Percentiles rank a stretch among this genome's conserved stretches.
These are phyloP conservation scores for Brassica nigra DNA, from an alignment of 345 rosid species.

Conservation along the genomic window DNA sequence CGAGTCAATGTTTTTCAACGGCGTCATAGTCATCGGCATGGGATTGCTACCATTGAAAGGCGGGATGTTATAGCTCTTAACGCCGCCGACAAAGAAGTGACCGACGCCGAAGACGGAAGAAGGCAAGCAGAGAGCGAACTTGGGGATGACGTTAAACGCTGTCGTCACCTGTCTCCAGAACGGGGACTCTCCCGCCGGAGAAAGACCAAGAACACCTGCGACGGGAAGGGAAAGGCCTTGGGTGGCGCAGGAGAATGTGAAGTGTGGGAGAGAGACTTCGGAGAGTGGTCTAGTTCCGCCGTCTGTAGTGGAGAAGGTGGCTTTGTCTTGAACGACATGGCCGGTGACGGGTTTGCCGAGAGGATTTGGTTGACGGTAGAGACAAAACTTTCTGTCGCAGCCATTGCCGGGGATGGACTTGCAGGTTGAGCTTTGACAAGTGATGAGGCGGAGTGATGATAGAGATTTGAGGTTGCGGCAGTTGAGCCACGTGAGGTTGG, in stretches of 20 bases:
- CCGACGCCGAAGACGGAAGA: background rate
- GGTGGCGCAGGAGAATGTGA: background rate
- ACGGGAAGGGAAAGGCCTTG: background rate
- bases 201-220: background rate
- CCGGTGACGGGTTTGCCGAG: conserved; percentile 4
- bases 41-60: background rate
- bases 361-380: conserved; percentile 18
- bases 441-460: conserved; percentile 22
- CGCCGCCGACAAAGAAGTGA: background rate
- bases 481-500: conserved; percentile 33
- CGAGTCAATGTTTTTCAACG: background rate
- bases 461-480: conserved; percentile 24
- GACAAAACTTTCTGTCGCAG: conserved; percentile 7
- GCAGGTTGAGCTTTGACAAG: conserved; percentile 29
- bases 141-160: background rate
- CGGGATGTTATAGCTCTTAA: background rate
- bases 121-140: conserved; percentile 4
- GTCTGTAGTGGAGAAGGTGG: background rate
- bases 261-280: background rate
- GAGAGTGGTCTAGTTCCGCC: background rate
- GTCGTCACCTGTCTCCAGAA: background rate
- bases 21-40: background rate
- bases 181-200: background rate
- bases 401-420: conserved; percentile 8
- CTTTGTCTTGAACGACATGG: conserved; percentile 6